phyloP scores from a whole-genome alignment of 306 rosid species.

The Trifolium pratense region DNA sequence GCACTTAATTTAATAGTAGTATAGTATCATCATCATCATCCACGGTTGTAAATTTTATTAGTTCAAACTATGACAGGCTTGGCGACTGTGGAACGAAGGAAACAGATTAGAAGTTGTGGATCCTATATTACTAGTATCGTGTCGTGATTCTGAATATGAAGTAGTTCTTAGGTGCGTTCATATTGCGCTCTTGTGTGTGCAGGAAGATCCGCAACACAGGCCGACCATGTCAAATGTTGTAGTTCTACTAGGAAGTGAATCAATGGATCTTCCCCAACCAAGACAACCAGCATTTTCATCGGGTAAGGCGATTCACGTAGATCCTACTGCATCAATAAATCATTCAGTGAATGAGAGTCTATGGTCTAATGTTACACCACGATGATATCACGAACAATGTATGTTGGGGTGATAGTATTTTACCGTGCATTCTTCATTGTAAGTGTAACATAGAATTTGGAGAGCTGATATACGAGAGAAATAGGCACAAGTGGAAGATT shows the following conservation, averaged over 20 bases:
- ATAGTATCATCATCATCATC: neutral
- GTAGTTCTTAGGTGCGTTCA: slow-evolving; percentile 50
- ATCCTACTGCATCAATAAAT: slow-evolving; percentile 25
- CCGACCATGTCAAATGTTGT: slow-evolving; percentile 59
- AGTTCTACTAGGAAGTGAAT: slow-evolving; percentile 47
- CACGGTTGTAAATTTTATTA: neutral
- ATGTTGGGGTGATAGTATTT: no score
- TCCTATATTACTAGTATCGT: slow-evolving; percentile 41
- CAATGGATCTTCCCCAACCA: slow-evolving; percentile 52
- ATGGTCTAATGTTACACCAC: slow-evolving; percentile 40
- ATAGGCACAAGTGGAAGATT: no score
- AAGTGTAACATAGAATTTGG: neutral
- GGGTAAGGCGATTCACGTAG: slow-evolving; percentile 25
- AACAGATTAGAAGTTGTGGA: slow-evolving; percentile 54
- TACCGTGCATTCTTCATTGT: neutral
- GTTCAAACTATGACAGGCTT: slow-evolving; percentile 48
- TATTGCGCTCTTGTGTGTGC: slow-evolving; percentile 64
- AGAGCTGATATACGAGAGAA: no score
- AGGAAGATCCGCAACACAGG: slow-evolving; percentile 57
- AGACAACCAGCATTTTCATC: slow-evolving; percentile 52
- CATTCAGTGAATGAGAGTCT: slow-evolving; percentile 32
- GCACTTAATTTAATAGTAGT: neutral
- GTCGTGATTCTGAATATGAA: slow-evolving; percentile 25
- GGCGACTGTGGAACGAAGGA: slow-evolving; percentile 58
- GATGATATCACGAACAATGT: neutral